Evolutionary conservation across 441 rosid species (phyloP).

Genomic region (Populus hybrid): DNA sequence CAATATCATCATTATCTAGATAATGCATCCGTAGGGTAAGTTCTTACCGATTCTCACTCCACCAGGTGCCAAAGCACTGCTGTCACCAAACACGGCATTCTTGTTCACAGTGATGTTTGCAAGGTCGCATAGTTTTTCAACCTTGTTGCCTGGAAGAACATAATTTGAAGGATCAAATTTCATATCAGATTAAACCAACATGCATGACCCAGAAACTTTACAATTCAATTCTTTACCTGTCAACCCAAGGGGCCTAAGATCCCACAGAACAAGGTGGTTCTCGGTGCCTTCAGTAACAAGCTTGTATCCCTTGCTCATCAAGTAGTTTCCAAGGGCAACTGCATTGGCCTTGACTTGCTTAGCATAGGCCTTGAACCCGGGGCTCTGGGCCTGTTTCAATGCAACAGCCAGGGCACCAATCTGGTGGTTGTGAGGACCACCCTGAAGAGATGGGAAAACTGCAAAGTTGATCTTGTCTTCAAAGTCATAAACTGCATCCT

Average conservation of each 20-base stretch:
- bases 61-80: conserved; percentile 99
- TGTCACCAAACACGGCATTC: conserved; percentile 98
- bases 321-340: conserved; percentile 82
- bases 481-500: conserved; percentile 83
- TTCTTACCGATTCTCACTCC: conserved; percentile 91
- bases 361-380: conserved; percentile 90
- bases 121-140: conserved; percentile 94
- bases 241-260: conserved; percentile 97
- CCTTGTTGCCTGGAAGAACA: conserved; percentile 74
- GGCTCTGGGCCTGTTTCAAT: conserved; percentile 74
- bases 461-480: conserved; percentile 98
- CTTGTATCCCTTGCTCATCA: conserved; percentile 79
- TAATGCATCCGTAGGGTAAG: not conserved
- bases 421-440: conserved; percentile 99
- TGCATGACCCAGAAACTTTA: not conserved
- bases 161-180: not conserved
- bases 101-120: conserved; percentile 94
- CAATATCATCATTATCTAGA: not conserved
- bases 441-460: conserved; percentile 95
- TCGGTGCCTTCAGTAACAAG: conserved; percentile 94
- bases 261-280: conserved; percentile 99
- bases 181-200: not conserved
- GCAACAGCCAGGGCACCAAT: conserved; percentile 98
- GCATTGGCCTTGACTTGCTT: conserved; percentile 98
- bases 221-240: conserved; percentile 49